Percentiles rank a stretch among this genome's conserved stretches.
phyloP scores from a whole-genome alignment of 805 yeast genomes.

The Nakazawaea wyomingensis region DNA sequence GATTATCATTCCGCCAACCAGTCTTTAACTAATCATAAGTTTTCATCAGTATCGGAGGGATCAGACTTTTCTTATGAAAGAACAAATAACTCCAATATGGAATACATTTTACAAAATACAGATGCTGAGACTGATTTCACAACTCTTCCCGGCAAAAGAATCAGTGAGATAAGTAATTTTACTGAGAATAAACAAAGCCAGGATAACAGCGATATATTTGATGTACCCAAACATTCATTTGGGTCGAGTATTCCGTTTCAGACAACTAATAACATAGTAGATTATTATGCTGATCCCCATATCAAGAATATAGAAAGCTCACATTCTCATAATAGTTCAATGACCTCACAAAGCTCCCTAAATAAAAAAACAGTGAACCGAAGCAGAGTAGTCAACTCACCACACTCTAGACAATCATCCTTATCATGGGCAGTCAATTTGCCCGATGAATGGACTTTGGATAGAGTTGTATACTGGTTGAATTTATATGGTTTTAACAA shows the following conservation, averaged over 20 bases:
- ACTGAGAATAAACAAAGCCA: background rate
- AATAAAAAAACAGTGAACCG: conserved; percentile 1
- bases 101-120: background rate
- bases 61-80: conserved; percentile 9
- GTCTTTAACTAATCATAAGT: background rate
- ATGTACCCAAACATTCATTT: background rate
- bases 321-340: conserved; percentile 11
- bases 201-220: background rate
- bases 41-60: background rate
- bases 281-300: background rate
- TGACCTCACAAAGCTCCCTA: conserved; percentile 3
- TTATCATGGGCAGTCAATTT: conserved; percentile 44
- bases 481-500: conserved; percentile 62
- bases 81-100: conserved; percentile 1
- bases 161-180: background rate
- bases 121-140: background rate
- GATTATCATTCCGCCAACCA: background rate
- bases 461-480: conserved; percentile 66
- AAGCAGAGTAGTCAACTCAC: background rate
- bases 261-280: background rate
- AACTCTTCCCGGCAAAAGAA: background rate
- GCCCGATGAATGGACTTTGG: conserved; percentile 66
- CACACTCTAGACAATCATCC: conserved; percentile 17
- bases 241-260: background rate
- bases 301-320: background rate